Evolutionary conservation across 176 grass and related monocot species (phyloP).

Genomic region (Hyparrhenia diplandra): DNA sequence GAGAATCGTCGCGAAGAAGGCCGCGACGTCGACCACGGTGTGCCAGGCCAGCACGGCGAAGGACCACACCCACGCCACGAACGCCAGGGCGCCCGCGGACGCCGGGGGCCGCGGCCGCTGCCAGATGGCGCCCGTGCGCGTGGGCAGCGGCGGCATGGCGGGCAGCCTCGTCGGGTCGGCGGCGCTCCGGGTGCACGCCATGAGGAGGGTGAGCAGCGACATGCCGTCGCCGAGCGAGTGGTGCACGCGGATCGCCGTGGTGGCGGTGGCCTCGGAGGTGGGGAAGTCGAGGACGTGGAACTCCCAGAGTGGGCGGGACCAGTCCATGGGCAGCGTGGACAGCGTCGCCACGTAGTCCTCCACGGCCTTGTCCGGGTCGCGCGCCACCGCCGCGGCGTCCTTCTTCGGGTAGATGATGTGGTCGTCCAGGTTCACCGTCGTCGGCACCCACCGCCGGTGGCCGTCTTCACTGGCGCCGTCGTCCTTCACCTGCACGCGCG

Average conservation of each 20-base stretch:
- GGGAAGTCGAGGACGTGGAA: slow-evolving; percentile 86
- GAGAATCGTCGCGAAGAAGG: slow-evolving; percentile 49
- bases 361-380: slow-evolving; percentile 48
- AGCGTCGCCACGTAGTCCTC: slow-evolving; percentile 90
- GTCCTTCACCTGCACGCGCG: slow-evolving; percentile 30
- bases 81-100: slow-evolving; percentile 23
- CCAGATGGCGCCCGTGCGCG: slow-evolving; percentile 46
- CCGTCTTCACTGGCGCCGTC: neutral
- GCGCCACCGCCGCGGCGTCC: slow-evolving; percentile 21
- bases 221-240: slow-evolving; percentile 94
- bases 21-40: slow-evolving; percentile 46
- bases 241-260: slow-evolving; percentile 61
- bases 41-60: slow-evolving; percentile 58
- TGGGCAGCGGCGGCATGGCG: slow-evolving; percentile 37
- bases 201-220: slow-evolving; percentile 88
- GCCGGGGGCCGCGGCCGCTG: slow-evolving; percentile 17
- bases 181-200: slow-evolving; percentile 69
- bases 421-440: slow-evolving; percentile 56
- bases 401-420: slow-evolving; percentile 62
- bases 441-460: slow-evolving; percentile 42
- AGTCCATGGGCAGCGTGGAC: slow-evolving; percentile 48
- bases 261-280: slow-evolving; percentile 63
- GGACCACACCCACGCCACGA: slow-evolving; percentile 32
- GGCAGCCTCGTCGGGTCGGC: slow-evolving; percentile 56
- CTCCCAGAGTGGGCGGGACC: slow-evolving; percentile 72